A percentile compares a stretch with the other conserved stretches of the same genome.
phyloP scores from a whole-genome alignment of 768 basidiomycete species.

The Coprinopsis sp. region DNA sequence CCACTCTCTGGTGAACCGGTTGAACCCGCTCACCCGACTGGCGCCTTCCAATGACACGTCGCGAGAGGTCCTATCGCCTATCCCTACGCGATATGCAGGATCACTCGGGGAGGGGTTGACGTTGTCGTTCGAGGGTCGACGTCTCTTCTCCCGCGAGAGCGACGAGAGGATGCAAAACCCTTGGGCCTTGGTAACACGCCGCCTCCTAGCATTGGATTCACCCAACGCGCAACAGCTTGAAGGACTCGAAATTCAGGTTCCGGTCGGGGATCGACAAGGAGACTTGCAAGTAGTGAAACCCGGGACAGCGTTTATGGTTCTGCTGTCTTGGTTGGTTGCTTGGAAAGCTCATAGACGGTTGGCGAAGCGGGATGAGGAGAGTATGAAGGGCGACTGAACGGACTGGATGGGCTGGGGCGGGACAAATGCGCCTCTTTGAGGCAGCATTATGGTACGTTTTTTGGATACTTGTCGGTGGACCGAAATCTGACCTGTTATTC shows the following conservation, averaged over 20 bases:
- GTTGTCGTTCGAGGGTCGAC: constrained; percentile 11
- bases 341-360: constrained; percentile 14
- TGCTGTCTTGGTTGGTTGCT: constrained; percentile 30
- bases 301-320: constrained; percentile 34
- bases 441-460: too few relatives aligned
- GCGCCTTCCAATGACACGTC: neutral
- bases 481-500: too few relatives aligned
- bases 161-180: too few relatives aligned
- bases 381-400: too few relatives aligned
- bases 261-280: constrained; percentile 28
- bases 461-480: too few relatives aligned
- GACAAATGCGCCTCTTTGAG: too few relatives aligned
- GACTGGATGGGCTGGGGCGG: too few relatives aligned
- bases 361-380: too few relatives aligned
- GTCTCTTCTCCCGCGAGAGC: neutral
- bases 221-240: too few relatives aligned
- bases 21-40: constrained; percentile 5
- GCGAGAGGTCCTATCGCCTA: constrained; percentile 35
- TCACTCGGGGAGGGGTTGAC: constrained; percentile 12
- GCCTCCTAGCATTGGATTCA: too few relatives aligned
- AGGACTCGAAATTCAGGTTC: constrained; percentile 25
- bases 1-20: constrained; percentile 12
- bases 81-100: constrained; percentile 43
- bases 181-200: too few relatives aligned
- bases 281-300: constrained; percentile 39